Base-by-base conservation (phyloP, 495 filamentous ascomycete species). In the Aspergillus carlsbadensis region DNA sequence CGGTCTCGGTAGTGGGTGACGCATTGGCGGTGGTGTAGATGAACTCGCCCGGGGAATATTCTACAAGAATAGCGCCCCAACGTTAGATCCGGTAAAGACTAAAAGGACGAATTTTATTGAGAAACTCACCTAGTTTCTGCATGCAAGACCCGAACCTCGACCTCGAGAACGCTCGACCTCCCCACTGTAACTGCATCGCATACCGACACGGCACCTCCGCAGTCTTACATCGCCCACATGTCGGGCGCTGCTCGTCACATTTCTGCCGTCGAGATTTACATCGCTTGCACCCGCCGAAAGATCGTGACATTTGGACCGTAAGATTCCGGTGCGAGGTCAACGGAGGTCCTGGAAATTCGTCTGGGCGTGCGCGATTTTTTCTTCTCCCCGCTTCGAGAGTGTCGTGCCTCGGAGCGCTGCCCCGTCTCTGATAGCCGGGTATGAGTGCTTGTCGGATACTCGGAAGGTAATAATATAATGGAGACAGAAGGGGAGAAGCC, bases 11-110 rank as follows among this genome's bases (percentile, higher is more conserved):
- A 7, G 73, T 24, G 2, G 47, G 47, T 26, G 47, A 50, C 24
- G 34, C 3, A 59, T 24, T 71, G 18, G 47, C 69, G 31, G 74
- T 73, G 40, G 74, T 76, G 60, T 76, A 77, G 56, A 77, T 74
- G 39, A 76, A 76, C 59, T 78, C 72, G 10, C 75, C 75, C 7
- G 75, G 75, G 3, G 75, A 78, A 56, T 78, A 78, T 62, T 78
- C 75, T 78, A 44, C 1, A 20, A 22, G 2, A 7, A 42, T 57
- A 34, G 6, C 14, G 3, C n/a, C 5, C 8, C 8, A 24, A 29
- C 26, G 26, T 49, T n/a, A 37, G 34, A 15, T 5, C 47, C n/a
- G 22, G 10, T 11, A 3, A n/a, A 6, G 22, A 54, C 36, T 43
- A 21, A 14, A 33, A 37, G 17, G 31, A n/a, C n/a, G n/a, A n/a